A percentile compares a stretch with the other conserved stretches of the same genome.
Conservation (phyloP, 1,139 yeast genomes). For the Scheffersomyces insectosa region DNA sequence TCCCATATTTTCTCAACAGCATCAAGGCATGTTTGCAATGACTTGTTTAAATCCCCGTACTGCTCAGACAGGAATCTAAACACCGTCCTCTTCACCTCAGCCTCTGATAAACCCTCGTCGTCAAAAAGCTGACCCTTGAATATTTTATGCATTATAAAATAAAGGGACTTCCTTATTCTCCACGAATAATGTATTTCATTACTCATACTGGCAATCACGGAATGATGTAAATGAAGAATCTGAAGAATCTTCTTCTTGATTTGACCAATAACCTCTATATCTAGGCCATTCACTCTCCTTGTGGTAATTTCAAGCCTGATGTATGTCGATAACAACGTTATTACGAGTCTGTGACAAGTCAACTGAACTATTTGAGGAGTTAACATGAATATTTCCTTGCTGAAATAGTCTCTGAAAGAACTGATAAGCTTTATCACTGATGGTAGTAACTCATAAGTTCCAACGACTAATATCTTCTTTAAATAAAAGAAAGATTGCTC, state of each 20-base stretch:
- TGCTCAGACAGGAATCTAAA: background rate
- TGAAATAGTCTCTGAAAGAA: background rate
- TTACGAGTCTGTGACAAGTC: background rate
- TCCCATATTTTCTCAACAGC: background rate
- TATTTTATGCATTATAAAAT: background rate
- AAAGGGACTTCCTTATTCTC: background rate
- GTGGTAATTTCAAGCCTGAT: background rate
- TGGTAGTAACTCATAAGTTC: background rate
- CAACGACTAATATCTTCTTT: background rate
- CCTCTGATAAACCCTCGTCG: background rate
- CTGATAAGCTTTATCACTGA: background rate
- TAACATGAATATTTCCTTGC: background rate
- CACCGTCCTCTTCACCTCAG: background rate
- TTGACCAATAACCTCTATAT: background rate
- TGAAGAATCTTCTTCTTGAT: background rate
- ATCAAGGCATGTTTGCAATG: background rate
- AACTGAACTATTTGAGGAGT: background rate
- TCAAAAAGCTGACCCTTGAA: background rate
- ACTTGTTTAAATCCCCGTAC: background rate
- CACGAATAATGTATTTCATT: background rate
- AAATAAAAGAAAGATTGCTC: background rate
- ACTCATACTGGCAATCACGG: background rate
- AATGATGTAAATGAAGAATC: background rate
- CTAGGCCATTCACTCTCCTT: background rate
- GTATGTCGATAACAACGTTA: background rate